Conservation (phyloP, 768 basidiomycete species). For the Trametes gibbosa region DNA sequence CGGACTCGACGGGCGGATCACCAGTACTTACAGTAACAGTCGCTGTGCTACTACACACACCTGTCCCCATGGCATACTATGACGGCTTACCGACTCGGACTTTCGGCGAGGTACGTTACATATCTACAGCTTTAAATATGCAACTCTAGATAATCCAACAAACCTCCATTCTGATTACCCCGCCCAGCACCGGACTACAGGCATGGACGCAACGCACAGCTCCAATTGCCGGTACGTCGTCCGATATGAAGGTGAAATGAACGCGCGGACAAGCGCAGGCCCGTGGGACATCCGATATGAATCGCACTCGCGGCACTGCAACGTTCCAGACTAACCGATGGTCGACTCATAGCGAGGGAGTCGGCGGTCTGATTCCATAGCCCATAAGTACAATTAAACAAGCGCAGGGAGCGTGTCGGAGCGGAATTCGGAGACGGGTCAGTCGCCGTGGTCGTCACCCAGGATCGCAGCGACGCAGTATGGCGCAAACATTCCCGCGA, state of each 20-base stretch:
- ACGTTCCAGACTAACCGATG: neutral
- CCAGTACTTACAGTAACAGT: too few species aligned
- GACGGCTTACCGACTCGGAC: too few species aligned
- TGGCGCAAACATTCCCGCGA: slow-evolving; percentile 20
- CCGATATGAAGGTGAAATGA: too few species aligned
- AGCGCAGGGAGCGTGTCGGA: neutral
- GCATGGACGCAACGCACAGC: too few species aligned
- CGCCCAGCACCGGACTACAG: too few species aligned
- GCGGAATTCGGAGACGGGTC: neutral
- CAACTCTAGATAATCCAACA: too few species aligned
- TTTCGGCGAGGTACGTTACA: too few species aligned
- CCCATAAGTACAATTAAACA: neutral
- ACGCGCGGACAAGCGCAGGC: neutral
- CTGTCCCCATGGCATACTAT: too few species aligned
- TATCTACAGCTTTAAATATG: too few species aligned
- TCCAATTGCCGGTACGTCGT: too few species aligned
- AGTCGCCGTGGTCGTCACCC: slow-evolving; percentile 18
- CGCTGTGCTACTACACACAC: too few species aligned
- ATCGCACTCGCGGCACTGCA: neutral
- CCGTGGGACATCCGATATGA: neutral
- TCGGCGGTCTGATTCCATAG: neutral
- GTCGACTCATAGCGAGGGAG: neutral
- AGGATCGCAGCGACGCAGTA: slow-evolving; percentile 9
- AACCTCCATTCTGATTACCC: too few species aligned
- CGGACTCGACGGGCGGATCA: neutral